Evolutionary conservation across 805 yeast species (phyloP).

Genomic region (Saccharomyces paradoxus): DNA sequence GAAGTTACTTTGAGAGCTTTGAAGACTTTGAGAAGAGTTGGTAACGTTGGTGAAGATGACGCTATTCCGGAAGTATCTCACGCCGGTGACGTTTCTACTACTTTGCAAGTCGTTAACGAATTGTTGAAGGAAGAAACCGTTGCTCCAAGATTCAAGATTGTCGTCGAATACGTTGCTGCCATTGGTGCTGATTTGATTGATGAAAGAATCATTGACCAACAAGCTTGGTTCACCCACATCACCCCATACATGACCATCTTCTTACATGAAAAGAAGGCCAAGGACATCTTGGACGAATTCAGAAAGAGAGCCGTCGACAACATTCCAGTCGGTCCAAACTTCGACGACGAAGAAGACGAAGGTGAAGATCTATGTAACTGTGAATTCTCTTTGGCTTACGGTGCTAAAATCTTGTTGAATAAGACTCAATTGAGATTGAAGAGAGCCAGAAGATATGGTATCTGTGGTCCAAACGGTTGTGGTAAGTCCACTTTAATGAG

Average conservation of each 20-base stretch:
- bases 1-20: constrained; percentile 95
- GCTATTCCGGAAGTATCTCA: constrained; percentile 93
- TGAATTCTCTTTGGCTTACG: constrained; percentile 99
- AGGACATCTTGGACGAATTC: constrained; percentile 84
- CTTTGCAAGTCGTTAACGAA: constrained; percentile 70
- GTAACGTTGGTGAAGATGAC: constrained; percentile 88
- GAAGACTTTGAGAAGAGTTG: constrained; percentile 96
- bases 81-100: constrained; percentile 93
- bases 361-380: constrained; percentile 99
- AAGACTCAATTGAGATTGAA: constrained; percentile 97
- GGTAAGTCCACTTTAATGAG: constrained; percentile 99
- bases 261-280: constrained; percentile 88
- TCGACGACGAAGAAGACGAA: constrained; percentile 95
- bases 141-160: constrained; percentile 70
- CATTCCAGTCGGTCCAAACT: constrained; percentile 92
- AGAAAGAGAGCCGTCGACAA: constrained; percentile 95
- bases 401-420: constrained; percentile 99
- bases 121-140: constrained; percentile 61
- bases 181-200: constrained; percentile 98
- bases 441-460: constrained; percentile 99
- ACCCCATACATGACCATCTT: constrained; percentile 93
- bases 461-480: constrained; percentile 99
- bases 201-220: constrained; percentile 91
- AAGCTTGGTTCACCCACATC: constrained; percentile 80
- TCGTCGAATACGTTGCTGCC: constrained; percentile 79